phyloP scores from a whole-genome alignment of 2,329 filamentous ascomycete species.

The Neonectria sp. region DNA sequence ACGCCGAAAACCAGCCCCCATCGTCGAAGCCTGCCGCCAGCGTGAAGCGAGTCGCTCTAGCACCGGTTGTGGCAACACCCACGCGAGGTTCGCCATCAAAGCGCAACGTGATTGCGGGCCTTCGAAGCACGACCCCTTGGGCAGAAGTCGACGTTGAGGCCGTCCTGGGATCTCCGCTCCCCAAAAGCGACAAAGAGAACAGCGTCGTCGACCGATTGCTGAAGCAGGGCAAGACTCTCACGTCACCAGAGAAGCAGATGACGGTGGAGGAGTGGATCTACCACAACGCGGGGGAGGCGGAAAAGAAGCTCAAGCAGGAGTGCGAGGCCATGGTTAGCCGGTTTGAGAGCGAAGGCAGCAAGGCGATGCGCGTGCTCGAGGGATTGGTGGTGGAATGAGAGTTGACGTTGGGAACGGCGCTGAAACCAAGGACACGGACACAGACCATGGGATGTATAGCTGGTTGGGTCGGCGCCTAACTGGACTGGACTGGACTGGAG shows the following conservation, averaged over 20 bases:
- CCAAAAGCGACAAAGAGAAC: constrained; percentile 68
- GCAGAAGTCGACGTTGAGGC: constrained; percentile 81
- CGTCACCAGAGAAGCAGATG: constrained; percentile 87
- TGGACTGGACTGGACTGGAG: constrained; percentile 8
- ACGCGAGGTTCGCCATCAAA: constrained; percentile 73
- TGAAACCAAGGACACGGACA: constrained; percentile 2
- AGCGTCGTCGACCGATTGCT: constrained; percentile 64
- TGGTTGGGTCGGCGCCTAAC: neutral
- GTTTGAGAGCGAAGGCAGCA: constrained; percentile 87
- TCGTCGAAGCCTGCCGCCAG: constrained; percentile 72
- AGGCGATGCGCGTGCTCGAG: constrained; percentile 84
- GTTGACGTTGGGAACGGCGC: constrained; percentile 6
- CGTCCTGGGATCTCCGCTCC: constrained; percentile 68
- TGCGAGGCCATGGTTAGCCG: constrained; percentile 86
- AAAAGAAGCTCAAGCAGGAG: constrained; percentile 83
- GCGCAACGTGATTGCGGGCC: constrained; percentile 68
- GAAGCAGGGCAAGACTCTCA: constrained; percentile 73
- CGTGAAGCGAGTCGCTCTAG: constrained; percentile 64
- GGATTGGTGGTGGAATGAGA: constrained; percentile 72
- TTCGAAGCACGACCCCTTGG: constrained; percentile 77
- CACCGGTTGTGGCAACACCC: constrained; percentile 63
- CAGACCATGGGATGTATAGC: constrained; percentile 13
- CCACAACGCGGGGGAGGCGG: constrained; percentile 84
- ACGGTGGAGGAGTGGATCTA: constrained; percentile 94
- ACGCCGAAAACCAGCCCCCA: constrained; percentile 85